phyloP scores from a whole-genome alignment of 768 basidiomycete species.

The Boletus insuetus region DNA sequence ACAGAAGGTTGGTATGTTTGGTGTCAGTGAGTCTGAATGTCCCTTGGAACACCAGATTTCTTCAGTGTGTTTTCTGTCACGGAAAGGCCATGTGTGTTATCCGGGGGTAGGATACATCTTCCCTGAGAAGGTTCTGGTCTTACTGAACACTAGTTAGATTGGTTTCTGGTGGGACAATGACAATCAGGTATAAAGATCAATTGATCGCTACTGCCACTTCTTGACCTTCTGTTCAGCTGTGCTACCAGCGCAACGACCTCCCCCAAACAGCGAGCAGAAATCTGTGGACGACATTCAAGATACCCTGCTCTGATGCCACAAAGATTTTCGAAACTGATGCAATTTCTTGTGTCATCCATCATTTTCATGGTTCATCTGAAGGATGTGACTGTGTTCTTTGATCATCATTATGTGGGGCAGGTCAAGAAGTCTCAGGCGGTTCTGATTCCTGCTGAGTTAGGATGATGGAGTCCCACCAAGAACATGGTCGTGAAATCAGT shows the following conservation, averaged over 20 bases:
- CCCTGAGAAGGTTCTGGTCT: no score
- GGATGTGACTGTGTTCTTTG: conserved; percentile 74
- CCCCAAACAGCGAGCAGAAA: conserved; percentile 4
- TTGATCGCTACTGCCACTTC: no score
- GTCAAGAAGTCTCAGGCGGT: conserved; percentile 59
- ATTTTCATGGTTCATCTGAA: conserved; percentile 84
- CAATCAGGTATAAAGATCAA: not conserved
- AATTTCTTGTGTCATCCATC: conserved; percentile 85
- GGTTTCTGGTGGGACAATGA: not conserved
- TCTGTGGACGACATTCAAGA: conserved; percentile 82
- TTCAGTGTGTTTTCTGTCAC: conserved; percentile 82
- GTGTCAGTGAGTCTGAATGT: not conserved
- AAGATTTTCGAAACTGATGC: conserved; percentile 75
- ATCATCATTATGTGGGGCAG: conserved; percentile 62
- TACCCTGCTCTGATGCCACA: conserved; percentile 71
- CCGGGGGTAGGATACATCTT: not conserved
- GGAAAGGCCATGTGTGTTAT: not conserved
- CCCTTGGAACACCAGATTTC: conserved; percentile 43
- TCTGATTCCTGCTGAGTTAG: conserved; percentile 52
- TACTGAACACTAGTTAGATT: not conserved
- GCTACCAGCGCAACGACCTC: not conserved
- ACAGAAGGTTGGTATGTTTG: not conserved
- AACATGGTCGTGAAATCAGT: conserved; percentile 59
- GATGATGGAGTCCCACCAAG: conserved; percentile 47
- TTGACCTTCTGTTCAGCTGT: not conserved